Evolutionary conservation across 805 yeast genomes (phyloP).

Genomic region (Ogataea kodamae): DNA sequence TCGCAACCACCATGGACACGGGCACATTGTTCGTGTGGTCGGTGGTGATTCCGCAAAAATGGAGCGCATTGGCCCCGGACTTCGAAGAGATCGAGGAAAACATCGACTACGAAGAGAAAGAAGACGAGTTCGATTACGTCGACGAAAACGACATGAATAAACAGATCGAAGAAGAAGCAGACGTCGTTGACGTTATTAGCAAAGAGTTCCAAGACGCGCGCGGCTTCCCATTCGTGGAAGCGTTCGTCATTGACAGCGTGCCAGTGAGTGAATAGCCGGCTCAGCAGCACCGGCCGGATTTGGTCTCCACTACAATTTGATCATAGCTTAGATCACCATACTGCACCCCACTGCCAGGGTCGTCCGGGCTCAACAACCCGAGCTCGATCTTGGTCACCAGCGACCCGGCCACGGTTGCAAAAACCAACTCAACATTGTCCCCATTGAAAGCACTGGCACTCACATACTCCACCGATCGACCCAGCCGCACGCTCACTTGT

Average conservation of each 20-base stretch:
- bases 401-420: constrained; percentile 36
- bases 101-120: constrained; percentile 80
- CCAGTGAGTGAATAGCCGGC: constrained; percentile 9
- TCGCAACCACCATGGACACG: constrained; percentile 80
- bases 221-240: constrained; percentile 54
- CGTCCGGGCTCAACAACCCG: constrained; percentile 47
- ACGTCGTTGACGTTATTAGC: constrained; percentile 60
- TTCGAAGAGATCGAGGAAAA: constrained; percentile 93
- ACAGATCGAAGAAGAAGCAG: constrained; percentile 57
- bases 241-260: constrained; percentile 51
- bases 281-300: constrained; percentile 5
- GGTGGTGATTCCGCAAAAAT: constrained; percentile 77
- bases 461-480: constrained; percentile 36
- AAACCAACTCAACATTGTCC: constrained; percentile 39
- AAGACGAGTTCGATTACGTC: constrained; percentile 85
- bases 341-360: constrained; percentile 45
- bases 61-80: constrained; percentile 97
- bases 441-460: constrained; percentile 41
- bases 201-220: constrained; percentile 67
- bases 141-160: constrained; percentile 63
- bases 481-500: constrained; percentile 25
- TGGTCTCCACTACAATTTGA: constrained; percentile 1
- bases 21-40: constrained; percentile 85
- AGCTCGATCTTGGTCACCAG: constrained; percentile 45
- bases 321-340: constrained; percentile 36